Evolutionary conservation across 164 flowering plant species (phyloP).

Genomic region (Piper betle): DNA sequence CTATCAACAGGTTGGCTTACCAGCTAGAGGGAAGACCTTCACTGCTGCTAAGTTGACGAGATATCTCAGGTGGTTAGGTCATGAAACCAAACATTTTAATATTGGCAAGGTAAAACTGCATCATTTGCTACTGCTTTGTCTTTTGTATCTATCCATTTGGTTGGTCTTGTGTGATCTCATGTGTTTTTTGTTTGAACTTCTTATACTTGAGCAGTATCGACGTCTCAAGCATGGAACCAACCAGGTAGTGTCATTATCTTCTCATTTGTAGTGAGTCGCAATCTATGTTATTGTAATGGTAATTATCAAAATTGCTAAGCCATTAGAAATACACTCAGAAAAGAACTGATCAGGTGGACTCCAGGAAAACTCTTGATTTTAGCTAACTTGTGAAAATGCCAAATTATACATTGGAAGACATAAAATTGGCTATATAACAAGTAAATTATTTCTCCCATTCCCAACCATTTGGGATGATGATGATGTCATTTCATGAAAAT

Average conservation of each 20-base stretch:
- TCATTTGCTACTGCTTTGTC: background rate
- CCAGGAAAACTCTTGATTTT: background rate
- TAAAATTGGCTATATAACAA: too few species aligned
- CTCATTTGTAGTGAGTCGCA: background rate
- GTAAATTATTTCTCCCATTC: too few species aligned
- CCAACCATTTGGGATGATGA: too few species aligned
- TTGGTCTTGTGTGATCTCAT: background rate
- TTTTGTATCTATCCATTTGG: background rate
- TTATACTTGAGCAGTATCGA: slow-evolving; percentile 20
- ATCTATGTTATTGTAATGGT: too few species aligned
- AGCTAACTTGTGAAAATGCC: background rate
- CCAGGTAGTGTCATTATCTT: slow-evolving; percentile 36
- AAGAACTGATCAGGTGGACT: background rate
- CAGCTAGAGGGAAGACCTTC: slow-evolving; percentile 98
- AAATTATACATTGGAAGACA: too few species aligned
- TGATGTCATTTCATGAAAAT: too few species aligned
- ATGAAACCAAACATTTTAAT: slow-evolving; percentile 96
- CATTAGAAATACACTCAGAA: too few species aligned
- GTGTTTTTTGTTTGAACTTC: background rate
- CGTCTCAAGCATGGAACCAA: slow-evolving; percentile 92
- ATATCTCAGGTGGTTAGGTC: slow-evolving; percentile 99
- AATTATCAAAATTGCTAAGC: too few species aligned
- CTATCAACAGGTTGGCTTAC: slow-evolving; percentile 67
- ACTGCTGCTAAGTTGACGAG: slow-evolving; percentile 95
- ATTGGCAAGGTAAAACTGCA: slow-evolving; percentile 71